These are phyloP conservation scores for Hemerocallis citrina DNA, from an alignment of 106 monocot species.

Conservation along the genomic window DNA sequence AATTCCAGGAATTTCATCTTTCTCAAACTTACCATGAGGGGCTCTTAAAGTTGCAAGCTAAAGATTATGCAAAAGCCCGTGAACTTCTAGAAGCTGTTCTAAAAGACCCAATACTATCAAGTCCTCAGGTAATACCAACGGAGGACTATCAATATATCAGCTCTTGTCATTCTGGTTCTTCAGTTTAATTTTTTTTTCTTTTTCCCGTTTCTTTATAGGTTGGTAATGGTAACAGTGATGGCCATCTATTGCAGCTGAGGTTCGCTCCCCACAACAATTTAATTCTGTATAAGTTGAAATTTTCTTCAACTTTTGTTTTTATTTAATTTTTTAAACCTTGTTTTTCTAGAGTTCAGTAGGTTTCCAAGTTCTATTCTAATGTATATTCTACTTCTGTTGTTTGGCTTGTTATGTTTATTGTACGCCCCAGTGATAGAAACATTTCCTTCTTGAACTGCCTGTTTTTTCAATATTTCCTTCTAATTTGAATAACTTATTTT, in stretches of 20 bases:
- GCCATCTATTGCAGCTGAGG: conserved; percentile 80
- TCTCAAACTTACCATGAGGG: conserved; percentile 94
- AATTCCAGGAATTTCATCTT: conserved; percentile 79
- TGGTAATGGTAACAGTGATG: conserved; percentile 36
- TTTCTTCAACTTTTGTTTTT: background rate
- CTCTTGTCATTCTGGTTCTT: background rate
- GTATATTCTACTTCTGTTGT: too few relatives aligned
- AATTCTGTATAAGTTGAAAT: background rate
- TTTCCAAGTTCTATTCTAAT: background rate
- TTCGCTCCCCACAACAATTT: conserved; percentile 9
- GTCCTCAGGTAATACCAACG: conserved; percentile 27
- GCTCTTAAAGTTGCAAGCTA: conserved; percentile 74
- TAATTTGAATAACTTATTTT: background rate
- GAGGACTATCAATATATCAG: background rate
- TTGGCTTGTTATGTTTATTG: background rate
- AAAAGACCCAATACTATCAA: conserved; percentile 77
- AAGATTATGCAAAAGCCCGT: conserved; percentile 68
- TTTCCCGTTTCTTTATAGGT: conserved; percentile 19
- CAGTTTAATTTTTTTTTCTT: conserved; percentile 1
- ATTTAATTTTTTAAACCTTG: background rate
- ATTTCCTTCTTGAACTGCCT: background rate
- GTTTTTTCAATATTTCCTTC: background rate
- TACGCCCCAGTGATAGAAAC: background rate
- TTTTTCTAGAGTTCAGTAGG: background rate
- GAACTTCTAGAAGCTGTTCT: conserved; percentile 83